Evolutionary conservation across 2,329 filamentous ascomycete genomes (phyloP).

Genomic region (Penicillium sp.): DNA sequence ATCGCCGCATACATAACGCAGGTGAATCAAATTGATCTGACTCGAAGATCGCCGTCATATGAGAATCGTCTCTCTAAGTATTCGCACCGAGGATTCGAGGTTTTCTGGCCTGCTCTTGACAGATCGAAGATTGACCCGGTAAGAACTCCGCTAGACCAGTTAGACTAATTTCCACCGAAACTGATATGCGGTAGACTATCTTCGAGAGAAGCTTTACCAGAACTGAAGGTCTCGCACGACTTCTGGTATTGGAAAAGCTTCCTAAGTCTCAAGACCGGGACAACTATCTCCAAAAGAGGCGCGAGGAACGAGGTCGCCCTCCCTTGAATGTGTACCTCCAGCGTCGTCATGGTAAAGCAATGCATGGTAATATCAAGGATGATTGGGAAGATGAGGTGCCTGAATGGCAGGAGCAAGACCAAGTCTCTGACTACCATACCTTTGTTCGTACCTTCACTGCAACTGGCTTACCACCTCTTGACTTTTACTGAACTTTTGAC

Average conservation of each 20-base stretch:
- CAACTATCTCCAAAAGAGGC: conserved; percentile 66
- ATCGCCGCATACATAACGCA: conserved; percentile 78
- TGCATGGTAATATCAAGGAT: conserved; percentile 73
- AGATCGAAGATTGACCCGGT: conserved; percentile 71
- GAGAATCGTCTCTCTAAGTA: conserved; percentile 86
- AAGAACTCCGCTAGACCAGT: not conserved
- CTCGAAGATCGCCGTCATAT: conserved; percentile 78
- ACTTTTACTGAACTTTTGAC: conserved; percentile 25
- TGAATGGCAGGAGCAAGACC: conserved; percentile 76
- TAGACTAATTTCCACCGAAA: not conserved
- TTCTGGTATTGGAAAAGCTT: conserved; percentile 76
- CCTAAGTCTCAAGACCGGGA: conserved; percentile 69
- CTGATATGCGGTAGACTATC: conserved; percentile 55
- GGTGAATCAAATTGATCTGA: conserved; percentile 75
- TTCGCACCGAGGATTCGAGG: conserved; percentile 78
- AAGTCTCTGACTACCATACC: conserved; percentile 76
- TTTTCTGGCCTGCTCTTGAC: conserved; percentile 74
- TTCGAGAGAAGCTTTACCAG: conserved; percentile 77
- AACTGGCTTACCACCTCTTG: conserved; percentile 44
- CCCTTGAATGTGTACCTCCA: conserved; percentile 43
- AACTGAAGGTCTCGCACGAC: conserved; percentile 72
- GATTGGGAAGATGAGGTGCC: conserved; percentile 75
- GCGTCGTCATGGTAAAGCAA: conserved; percentile 38
- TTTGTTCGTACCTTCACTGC: conserved; percentile 61
- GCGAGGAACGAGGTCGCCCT: conserved; percentile 70